Percentiles rank a stretch among this genome's conserved stretches.
Conservation (phyloP, 2,329 filamentous ascomycete species). For the Orbilia quercus region DNA sequence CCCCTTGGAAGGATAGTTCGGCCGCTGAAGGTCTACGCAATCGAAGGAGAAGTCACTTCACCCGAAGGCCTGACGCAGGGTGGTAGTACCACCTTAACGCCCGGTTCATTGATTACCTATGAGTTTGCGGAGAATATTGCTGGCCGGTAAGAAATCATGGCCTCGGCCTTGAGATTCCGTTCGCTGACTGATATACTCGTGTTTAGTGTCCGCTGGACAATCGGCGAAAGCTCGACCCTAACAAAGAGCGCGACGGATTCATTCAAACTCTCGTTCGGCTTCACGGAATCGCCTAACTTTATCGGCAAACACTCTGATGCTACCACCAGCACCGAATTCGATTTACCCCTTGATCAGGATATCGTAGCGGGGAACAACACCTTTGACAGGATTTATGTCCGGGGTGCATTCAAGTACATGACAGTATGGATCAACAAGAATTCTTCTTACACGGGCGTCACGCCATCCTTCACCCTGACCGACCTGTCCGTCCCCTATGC, state of each 20-base stretch:
- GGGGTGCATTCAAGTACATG: slow-evolving; percentile 64
- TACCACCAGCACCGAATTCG: slow-evolving; percentile 61
- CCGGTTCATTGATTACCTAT: slow-evolving; percentile 62
- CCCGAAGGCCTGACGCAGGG: slow-evolving; percentile 57
- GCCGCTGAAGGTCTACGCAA: slow-evolving; percentile 62
- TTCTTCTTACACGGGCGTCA: slow-evolving; percentile 57
- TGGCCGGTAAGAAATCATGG: slow-evolving; percentile 61
- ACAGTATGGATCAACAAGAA: slow-evolving; percentile 61
- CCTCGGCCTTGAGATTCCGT: slow-evolving; percentile 2
- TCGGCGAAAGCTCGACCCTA: slow-evolving; percentile 24
- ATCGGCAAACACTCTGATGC: slow-evolving; percentile 62
- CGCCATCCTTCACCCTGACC: slow-evolving; percentile 61
- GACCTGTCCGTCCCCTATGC: slow-evolving; percentile 64
- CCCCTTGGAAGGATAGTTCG: slow-evolving; percentile 62
- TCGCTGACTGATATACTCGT: slow-evolving; percentile 14
- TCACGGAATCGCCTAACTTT: slow-evolving; percentile 63
- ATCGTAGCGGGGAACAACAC: slow-evolving; percentile 61
- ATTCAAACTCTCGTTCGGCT: slow-evolving; percentile 61
- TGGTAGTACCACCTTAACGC: slow-evolving; percentile 60
- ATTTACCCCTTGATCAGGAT: slow-evolving; percentile 61
- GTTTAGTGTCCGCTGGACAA: slow-evolving; percentile 36
- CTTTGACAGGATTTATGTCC: slow-evolving; percentile 62
- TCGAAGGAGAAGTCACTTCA: slow-evolving; percentile 60
- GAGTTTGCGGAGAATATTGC: slow-evolving; percentile 65
- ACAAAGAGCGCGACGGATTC: slow-evolving; percentile 27